phyloP scores from a whole-genome alignment of 345 rosid species.

The Gossypium arboreum region DNA sequence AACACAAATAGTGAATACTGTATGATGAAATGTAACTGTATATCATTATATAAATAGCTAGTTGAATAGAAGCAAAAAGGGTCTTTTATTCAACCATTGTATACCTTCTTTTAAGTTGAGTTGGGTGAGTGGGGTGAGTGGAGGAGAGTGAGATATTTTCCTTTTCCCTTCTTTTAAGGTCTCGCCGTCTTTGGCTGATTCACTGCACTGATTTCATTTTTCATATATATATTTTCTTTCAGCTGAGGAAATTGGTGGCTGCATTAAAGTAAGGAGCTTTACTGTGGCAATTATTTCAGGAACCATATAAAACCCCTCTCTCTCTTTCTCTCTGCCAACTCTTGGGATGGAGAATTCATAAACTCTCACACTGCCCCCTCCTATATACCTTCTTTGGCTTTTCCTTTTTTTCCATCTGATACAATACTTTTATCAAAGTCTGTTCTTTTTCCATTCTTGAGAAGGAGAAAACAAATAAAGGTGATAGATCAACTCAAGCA shows the following conservation, averaged over 20 bases:
- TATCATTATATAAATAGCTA: background rate
- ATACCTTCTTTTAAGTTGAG: slow-evolving; percentile 11
- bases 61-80: slow-evolving; percentile 21
- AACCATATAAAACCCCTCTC: background rate
- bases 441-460: slow-evolving; percentile 10
- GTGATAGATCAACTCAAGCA: slow-evolving; percentile 16
- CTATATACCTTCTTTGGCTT: background rate
- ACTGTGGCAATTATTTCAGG: slow-evolving; percentile 1
- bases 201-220: slow-evolving; percentile 6
- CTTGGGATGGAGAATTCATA: slow-evolving; percentile 23
- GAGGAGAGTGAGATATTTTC: background rate
- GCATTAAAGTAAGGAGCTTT: slow-evolving; percentile 20
- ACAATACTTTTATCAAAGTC: background rate
- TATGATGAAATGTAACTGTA: background rate
- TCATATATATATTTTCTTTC: background rate
- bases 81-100: slow-evolving; percentile 18
- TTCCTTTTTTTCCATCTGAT: background rate
- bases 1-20: background rate
- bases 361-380: background rate
- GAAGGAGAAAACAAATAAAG: slow-evolving; percentile 2
- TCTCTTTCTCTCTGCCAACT: slow-evolving; percentile 2
- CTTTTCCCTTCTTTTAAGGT: slow-evolving; percentile 35
- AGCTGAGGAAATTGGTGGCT: slow-evolving; percentile 21
- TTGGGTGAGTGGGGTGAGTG: background rate
- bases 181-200: slow-evolving; percentile 30